A percentile compares a stretch with the other conserved stretches of the same genome.
Evolutionary conservation across 2,329 filamentous ascomycete species (phyloP).

Genomic region (Sporothrix globosa): DNA sequence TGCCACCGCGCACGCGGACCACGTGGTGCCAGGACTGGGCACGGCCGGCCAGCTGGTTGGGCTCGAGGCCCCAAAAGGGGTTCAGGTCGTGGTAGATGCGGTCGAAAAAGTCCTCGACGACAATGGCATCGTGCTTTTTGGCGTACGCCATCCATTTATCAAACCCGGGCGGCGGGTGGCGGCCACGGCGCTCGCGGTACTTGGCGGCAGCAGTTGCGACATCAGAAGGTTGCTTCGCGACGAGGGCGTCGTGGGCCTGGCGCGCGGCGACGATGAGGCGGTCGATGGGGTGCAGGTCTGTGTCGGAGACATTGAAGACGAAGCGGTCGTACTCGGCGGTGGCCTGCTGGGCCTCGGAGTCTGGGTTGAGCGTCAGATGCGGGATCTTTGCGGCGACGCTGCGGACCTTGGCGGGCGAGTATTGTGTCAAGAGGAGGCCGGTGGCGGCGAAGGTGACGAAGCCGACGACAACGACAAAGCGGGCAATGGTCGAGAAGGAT

Average conservation of each 20-base stretch:
- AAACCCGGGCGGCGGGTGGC: slow-evolving; percentile 55
- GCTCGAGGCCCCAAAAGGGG: slow-evolving; percentile 59
- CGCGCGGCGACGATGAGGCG: slow-evolving; percentile 49
- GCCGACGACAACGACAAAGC: slow-evolving; percentile 34
- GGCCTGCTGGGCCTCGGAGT: slow-evolving; percentile 28
- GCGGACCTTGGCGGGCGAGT: slow-evolving; percentile 26
- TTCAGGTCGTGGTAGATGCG: slow-evolving; percentile 57
- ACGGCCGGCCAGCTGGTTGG: slow-evolving; percentile 42
- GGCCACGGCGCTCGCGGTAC: slow-evolving; percentile 52
- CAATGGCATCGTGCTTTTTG: slow-evolving; percentile 47
- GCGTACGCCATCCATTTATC: slow-evolving; percentile 54
- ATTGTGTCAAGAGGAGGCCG: slow-evolving; percentile 31
- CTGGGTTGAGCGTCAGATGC: slow-evolving; percentile 16
- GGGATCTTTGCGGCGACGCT: slow-evolving; percentile 28
- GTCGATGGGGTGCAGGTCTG: slow-evolving; percentile 50
- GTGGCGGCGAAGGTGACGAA: slow-evolving; percentile 29
- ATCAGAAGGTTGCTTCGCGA: slow-evolving; percentile 49
- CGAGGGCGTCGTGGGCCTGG: slow-evolving; percentile 45
- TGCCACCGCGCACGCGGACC: slow-evolving; percentile 54
- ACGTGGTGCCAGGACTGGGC: slow-evolving; percentile 52
- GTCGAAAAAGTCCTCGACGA: slow-evolving; percentile 56
- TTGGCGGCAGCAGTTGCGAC: slow-evolving; percentile 50
- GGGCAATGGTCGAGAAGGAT: slow-evolving; percentile 32
- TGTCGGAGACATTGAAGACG: slow-evolving; percentile 15
- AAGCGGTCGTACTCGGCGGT: slow-evolving; percentile 24